Percentiles rank a stretch among this genome's conserved stretches.
Conservation (phyloP, 2,329 filamentous ascomycete species). For the Scedosporium aurantiacum region DNA sequence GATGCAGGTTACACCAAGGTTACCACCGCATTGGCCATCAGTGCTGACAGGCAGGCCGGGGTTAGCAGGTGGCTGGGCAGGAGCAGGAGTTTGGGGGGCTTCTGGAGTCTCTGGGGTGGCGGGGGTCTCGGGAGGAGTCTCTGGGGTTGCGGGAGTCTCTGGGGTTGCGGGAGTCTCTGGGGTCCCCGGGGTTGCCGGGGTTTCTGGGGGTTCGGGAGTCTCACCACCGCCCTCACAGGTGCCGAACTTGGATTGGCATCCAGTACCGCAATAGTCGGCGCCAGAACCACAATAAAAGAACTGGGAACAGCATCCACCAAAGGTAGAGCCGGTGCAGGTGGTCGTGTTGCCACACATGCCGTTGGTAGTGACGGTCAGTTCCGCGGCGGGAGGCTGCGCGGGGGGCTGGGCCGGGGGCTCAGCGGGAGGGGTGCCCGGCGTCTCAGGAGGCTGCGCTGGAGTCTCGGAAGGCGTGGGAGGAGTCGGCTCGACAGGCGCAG, state of each 20-base stretch:
- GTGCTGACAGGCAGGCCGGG: slow-evolving; percentile 9
- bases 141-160: background rate
- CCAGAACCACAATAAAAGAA: slow-evolving; percentile 4
- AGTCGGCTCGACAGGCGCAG: background rate
- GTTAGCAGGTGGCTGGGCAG: background rate
- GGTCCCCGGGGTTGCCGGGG: background rate
- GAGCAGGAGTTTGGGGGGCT: background rate
- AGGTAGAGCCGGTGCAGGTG: slow-evolving; percentile 6
- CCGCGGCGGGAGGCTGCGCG: background rate
- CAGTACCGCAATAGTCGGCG: slow-evolving; percentile 1
- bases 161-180: background rate
- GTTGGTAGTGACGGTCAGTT: slow-evolving; percentile 1
- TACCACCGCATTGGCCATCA: slow-evolving; percentile 22
- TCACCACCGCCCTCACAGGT: slow-evolving; percentile 5
- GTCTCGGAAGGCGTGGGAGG: background rate
- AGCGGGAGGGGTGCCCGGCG: background rate
- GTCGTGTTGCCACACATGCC: slow-evolving; percentile 8
- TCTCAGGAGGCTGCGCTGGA: background rate
- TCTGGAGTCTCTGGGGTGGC: background rate
- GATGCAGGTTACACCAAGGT: slow-evolving; percentile 21
- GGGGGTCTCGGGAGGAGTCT: background rate
- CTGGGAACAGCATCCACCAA: slow-evolving; percentile 6
- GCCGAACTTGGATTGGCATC: slow-evolving; percentile 5
- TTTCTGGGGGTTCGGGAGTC: background rate
- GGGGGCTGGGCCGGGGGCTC: background rate